Evolutionary conservation across 495 filamentous ascomycete species (phyloP), one percentile per base, ranked within the genome.

Genomic region (Cercophora samala): DNA sequence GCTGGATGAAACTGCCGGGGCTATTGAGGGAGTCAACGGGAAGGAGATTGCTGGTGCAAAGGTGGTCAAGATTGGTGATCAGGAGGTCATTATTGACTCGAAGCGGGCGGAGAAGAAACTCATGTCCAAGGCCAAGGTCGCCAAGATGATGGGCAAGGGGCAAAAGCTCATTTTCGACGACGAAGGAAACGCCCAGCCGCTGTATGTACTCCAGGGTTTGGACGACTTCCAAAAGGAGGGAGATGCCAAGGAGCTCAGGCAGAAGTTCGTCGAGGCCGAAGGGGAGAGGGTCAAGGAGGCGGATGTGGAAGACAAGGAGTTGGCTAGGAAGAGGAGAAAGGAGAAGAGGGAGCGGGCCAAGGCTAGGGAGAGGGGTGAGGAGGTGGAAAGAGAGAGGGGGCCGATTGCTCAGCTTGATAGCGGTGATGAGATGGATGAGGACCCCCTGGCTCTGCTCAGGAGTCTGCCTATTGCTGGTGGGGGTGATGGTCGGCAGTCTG

Each of bases 81-180:
- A 84, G 53, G 85, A 91, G 18, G 80, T 97, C 19, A 76, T 95
- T 63, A 88, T 99, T 71, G 93, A 97, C 78, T 96, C 92, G 13
- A 93, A 97, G 75, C 91, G 95, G 21, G 88, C 90, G 71, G 93
- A 96, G 79, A 97, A 97, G 78, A 85, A 97, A 26, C 86, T 97
- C 70, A 91, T 89, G 64, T 96, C 92, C 25, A 97, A 97, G 83
- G 97, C 97, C 83, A 92, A 94, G 78, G 82, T 97, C 24, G 84
- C 89, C 67, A 95, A 97, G 75, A 88, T 90, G 77, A 96, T 93
- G 77, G 89, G 90, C 71, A 90, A 90, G 75, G 91, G 91, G 52
- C 88, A 83, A 58, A 96, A 92, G 71, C 78, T 97, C 5, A 81
- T 97, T 56, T 99, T 91, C 76, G 96, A 99, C 79, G 93, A 97